Base-by-base conservation (phyloP, 164 flowering plant species). In the Umbellularia californica region DNA sequence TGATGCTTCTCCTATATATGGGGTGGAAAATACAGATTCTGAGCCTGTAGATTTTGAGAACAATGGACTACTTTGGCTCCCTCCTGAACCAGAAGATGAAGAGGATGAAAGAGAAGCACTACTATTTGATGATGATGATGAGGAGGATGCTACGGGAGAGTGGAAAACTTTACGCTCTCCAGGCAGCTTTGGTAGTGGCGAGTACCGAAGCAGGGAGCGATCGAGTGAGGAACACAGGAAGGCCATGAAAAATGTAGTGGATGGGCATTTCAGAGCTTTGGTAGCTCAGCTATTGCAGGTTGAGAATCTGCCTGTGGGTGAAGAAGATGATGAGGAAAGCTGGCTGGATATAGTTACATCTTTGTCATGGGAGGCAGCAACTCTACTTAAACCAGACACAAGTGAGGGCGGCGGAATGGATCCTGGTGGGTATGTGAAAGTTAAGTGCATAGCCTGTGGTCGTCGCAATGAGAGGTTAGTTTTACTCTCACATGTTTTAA, bases 341-440 rank as follows among this genome's bases (percentile, higher is more conserved):
- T 96, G 99, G 99, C 83, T 96, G 79, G 97, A 96, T 72, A 96
- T 92, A 75, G 86, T 96, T 69, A 91, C 94, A 63, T 87, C 91
- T 28, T 80, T 96, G 76, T 94, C 99, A 13, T 96, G 97, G 97
- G 99, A 94, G 78, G 99, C 97, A 79, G 98, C 98, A 6, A 87
- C 93, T 30, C 84, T 91, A 30, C 81, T 96, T 74, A 96, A 96
- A 84, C 99, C 98, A 69, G 99, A 96, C 76, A 96, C 79, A 58
- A 96, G 99, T 85, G 85, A 79, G 80, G 86, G 97, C 74, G 97
- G 97, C 51, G 98, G 97, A 76, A 96, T 96, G 99, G 99, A 96
- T 78, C 99, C 99, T 17, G 99, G 94, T 79, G 97, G 98, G 24
- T 94, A 96, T 81, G 99, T 94, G 70, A 96, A 96, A 77, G 90